phyloP scores from a whole-genome alignment of 148 eudicot genomes.

The Rhododendron kiyosumense region DNA sequence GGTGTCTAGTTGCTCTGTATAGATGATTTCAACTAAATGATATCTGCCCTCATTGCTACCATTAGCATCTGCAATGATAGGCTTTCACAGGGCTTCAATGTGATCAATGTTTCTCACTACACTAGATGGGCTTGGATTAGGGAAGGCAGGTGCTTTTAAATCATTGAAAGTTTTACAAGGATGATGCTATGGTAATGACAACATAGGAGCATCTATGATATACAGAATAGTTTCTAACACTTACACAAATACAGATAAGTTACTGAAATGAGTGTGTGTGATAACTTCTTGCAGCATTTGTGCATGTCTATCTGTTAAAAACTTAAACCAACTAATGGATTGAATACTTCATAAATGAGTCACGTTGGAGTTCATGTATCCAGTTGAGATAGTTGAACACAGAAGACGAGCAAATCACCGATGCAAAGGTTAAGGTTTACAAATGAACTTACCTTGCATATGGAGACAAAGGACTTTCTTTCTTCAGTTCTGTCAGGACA shows the following conservation, averaged over 20 bases:
- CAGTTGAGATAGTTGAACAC: background rate
- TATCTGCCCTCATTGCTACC: background rate
- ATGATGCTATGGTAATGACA: background rate
- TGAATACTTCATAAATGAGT: background rate
- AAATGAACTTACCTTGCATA: slow-evolving; percentile 16
- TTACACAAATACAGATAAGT: background rate
- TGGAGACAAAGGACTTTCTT: slow-evolving; percentile 19
- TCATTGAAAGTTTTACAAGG: background rate
- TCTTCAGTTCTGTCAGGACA: slow-evolving; percentile 1
- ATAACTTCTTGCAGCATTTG: background rate
- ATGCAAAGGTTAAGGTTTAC: background rate
- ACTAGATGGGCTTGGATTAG: background rate
- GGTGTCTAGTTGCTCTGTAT: slow-evolving; percentile 10
- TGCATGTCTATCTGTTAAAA: background rate
- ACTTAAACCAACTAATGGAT: background rate
- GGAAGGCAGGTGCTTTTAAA: background rate
- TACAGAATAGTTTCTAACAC: background rate
- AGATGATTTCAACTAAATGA: background rate
- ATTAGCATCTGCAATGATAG: slow-evolving; percentile 12
- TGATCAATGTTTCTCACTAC: background rate
- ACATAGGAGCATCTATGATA: background rate
- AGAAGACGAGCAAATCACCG: background rate
- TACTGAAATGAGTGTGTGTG: too few species aligned
- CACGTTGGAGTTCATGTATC: background rate
- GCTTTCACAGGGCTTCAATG: background rate